Conservation (phyloP, 805 yeast genomes). For the Cephaloascus fragrans region DNA sequence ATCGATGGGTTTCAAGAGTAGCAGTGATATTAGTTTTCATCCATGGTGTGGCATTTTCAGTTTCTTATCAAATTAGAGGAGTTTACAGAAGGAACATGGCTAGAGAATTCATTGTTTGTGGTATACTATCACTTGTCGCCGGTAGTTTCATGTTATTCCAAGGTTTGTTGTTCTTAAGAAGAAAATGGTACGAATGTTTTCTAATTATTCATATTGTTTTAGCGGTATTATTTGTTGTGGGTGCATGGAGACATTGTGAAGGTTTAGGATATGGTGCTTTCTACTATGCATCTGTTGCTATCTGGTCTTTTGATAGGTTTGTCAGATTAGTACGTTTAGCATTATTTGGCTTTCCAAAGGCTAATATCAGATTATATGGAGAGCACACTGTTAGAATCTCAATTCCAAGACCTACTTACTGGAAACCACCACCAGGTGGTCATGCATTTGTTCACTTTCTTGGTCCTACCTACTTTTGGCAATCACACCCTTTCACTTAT, state of each 20-base stretch:
- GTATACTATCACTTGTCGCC: slow-evolving; percentile 9
- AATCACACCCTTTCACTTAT: neutral
- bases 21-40: slow-evolving; percentile 15
- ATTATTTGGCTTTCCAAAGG: neutral
- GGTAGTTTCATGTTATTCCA: slow-evolving; percentile 16
- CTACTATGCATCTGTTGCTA: neutral
- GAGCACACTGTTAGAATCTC: neutral
- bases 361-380: neutral
- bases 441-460: neutral
- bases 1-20: slow-evolving; percentile 25
- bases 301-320: neutral
- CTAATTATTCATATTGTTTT: neutral
- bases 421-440: neutral
- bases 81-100: slow-evolving; percentile 7
- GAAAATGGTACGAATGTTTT: neutral
- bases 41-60: slow-evolving; percentile 16
- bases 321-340: neutral
- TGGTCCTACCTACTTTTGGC: neutral
- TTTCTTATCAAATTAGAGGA: slow-evolving; percentile 7
- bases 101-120: slow-evolving; percentile 8
- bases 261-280: neutral
- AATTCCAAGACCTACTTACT: neutral
- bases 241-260: neutral
- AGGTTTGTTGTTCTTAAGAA: slow-evolving; percentile 7
- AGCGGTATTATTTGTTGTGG: neutral